phyloP scores from a whole-genome alignment of 2,329 filamentous ascomycete species.

The Exophiala sp. region DNA sequence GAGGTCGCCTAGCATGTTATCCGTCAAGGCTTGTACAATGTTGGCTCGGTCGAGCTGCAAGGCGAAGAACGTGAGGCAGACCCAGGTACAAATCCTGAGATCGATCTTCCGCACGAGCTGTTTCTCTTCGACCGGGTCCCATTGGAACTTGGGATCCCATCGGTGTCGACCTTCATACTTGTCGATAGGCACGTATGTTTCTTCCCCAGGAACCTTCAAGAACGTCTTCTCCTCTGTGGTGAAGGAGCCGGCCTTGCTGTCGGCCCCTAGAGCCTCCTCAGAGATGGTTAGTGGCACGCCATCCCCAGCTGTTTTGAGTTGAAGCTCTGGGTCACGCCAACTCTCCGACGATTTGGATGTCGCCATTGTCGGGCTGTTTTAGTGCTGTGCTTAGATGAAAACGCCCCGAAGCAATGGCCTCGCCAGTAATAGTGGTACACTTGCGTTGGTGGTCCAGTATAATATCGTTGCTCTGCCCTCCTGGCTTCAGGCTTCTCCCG shows the following conservation, averaged over 20 bases:
- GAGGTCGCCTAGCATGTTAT: slow-evolving; percentile 48
- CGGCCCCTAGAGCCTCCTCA: slow-evolving; percentile 5
- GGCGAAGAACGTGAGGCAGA: slow-evolving; percentile 48
- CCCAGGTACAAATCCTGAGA: slow-evolving; percentile 28
- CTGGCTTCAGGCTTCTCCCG: too few relatives aligned
- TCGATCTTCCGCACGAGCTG: slow-evolving; percentile 24
- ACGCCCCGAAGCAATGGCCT: not conserved
- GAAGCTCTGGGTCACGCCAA: not conserved
- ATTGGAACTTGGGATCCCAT: slow-evolving; percentile 37
- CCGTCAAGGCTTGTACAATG: slow-evolving; percentile 51
- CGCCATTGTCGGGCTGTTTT: not conserved
- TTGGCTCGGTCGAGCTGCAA: slow-evolving; percentile 57
- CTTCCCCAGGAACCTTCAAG: slow-evolving; percentile 3
- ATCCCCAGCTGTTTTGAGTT: slow-evolving; percentile 6
- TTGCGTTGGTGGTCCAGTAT: too few relatives aligned
- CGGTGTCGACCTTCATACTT: slow-evolving; percentile 45
- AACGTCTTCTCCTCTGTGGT: slow-evolving; percentile 13
- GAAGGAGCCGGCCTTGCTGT: not conserved
- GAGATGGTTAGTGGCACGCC: not conserved
- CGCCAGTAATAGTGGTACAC: too few relatives aligned
- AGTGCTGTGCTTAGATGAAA: too few relatives aligned
- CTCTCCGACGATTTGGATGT: slow-evolving; percentile 1
- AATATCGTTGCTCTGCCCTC: too few relatives aligned
- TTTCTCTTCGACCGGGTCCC: slow-evolving; percentile 26
- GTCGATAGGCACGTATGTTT: slow-evolving; percentile 17